Percentiles rank a stretch among this genome's conserved stretches.
These are phyloP conservation scores for Stagonosporopsis rhizophila DNA, from an alignment of 2,329 filamentous ascomycete genomes.

Conservation along the genomic window DNA sequence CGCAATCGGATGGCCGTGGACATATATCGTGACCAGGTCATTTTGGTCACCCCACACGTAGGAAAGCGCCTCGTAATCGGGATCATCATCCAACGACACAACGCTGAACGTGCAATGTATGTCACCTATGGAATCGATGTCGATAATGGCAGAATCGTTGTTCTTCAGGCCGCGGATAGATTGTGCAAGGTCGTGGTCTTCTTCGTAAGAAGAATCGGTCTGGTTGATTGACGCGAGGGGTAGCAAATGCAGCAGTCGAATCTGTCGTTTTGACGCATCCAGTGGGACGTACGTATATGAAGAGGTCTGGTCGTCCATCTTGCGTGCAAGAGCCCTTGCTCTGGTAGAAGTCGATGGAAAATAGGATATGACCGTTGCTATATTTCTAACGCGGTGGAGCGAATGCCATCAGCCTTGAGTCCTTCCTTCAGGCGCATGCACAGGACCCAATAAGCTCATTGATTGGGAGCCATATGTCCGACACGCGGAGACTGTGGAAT, in stretches of 20 bases:
- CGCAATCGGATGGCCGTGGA: neutral
- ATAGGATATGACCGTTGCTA: no score
- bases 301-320: neutral
- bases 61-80: neutral
- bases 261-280: neutral
- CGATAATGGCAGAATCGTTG: neutral
- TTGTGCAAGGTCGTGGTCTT: neutral
- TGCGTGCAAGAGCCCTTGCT: neutral
- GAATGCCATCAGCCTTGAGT: no score
- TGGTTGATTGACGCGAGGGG: neutral
- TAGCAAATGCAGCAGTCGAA: neutral
- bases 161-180: no score
- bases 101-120: neutral
- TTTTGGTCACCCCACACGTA: neutral
- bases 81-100: neutral
- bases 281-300: neutral
- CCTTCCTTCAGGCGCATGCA: neutral
- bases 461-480: neutral
- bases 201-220: neutral
- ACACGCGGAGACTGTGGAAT: neutral
- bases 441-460: neutral
- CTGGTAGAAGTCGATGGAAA: neutral
- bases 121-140: neutral
- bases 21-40: neutral
- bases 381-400: neutral